A percentile compares a stretch with the other conserved stretches of the same genome.
phyloP scores from a whole-genome alignment of 805 yeast genomes.

The Scheffersomyces lignosus region DNA sequence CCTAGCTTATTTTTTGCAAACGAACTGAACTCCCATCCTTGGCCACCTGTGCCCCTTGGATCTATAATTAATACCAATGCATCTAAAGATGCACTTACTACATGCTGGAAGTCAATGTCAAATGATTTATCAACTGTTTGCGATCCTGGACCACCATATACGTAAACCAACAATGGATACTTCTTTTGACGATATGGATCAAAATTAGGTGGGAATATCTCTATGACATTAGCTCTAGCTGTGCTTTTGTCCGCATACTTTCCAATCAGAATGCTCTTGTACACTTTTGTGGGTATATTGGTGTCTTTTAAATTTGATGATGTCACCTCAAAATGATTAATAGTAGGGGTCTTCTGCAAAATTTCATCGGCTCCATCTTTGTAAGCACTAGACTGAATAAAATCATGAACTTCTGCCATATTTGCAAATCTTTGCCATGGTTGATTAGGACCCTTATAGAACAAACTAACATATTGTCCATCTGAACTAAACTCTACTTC shows the following conservation, averaged over 20 bases:
- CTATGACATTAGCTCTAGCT: constrained; percentile 51
- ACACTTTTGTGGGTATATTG: constrained; percentile 53
- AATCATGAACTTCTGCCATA: constrained; percentile 15
- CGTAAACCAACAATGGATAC: constrained; percentile 66
- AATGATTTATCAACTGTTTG: constrained; percentile 52
- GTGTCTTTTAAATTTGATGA: constrained; percentile 25
- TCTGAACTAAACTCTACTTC: constrained; percentile 18
- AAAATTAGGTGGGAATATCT: constrained; percentile 61
- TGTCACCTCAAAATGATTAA: constrained; percentile 19
- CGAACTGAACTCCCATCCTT: constrained; percentile 65
- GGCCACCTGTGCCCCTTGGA: constrained; percentile 82
- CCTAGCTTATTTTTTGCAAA: constrained; percentile 63
- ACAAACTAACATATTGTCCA: constrained; percentile 21
- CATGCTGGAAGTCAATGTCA: constrained; percentile 56
- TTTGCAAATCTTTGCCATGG: constrained; percentile 26
- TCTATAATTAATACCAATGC: constrained; percentile 68
- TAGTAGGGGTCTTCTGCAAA: constrained; percentile 10
- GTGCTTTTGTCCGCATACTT: constrained; percentile 26
- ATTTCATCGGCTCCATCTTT: constrained; percentile 9
- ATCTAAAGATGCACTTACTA: constrained; percentile 55
- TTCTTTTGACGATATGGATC: constrained; percentile 35
- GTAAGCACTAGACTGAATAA: constrained; percentile 1
- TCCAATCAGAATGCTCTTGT: constrained; percentile 29
- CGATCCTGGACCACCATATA: constrained; percentile 84
- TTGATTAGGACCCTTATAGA: constrained; percentile 20